Evolutionary conservation across 208 protist genomes (phyloP).

Genomic region (Novymonas esmeraldas): DNA sequence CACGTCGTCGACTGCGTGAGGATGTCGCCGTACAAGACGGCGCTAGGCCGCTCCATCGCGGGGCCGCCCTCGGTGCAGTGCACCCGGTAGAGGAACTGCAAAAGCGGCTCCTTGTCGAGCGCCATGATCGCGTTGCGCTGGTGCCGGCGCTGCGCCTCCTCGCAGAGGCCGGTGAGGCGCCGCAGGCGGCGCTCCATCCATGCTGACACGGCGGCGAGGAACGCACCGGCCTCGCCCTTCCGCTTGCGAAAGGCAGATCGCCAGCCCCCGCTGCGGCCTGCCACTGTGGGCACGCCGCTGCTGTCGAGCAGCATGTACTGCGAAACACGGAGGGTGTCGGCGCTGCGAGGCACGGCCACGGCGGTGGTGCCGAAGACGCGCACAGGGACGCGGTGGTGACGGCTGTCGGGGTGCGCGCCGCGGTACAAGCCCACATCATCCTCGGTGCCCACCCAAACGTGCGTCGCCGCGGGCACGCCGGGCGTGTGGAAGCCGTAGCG

Average conservation of each 20-base stretch:
- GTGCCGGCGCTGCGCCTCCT: slow-evolving; percentile 10
- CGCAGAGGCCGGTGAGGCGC: slow-evolving; percentile 8
- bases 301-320: slow-evolving; percentile 36
- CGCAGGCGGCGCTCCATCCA: slow-evolving; percentile 26
- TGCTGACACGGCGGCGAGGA: not conserved
- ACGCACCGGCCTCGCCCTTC: not conserved
- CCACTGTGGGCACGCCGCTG: not conserved
- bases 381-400: slow-evolving; percentile 15
- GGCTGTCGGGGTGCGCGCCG: slow-evolving; percentile 12
- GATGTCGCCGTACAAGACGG: slow-evolving; percentile 14
- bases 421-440: not conserved
- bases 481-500: slow-evolving; percentile 41
- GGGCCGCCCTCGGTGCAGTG: slow-evolving; percentile 12
- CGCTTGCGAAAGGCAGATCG: not conserved
- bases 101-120: slow-evolving; percentile 27
- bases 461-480: slow-evolving; percentile 27
- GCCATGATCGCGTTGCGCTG: not conserved
- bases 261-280: not conserved
- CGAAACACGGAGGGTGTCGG: slow-evolving; percentile 24
- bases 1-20: slow-evolving; percentile 1
- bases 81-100: slow-evolving; percentile 16
- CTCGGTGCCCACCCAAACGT: slow-evolving; percentile 31
- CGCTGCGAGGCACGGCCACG: slow-evolving; percentile 36
- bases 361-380: slow-evolving; percentile 35
- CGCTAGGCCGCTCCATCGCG: slow-evolving; percentile 5